A percentile compares a stretch with the other conserved stretches of the same genome.
phyloP scores from a whole-genome alignment of 495 filamentous ascomycete genomes.

The Neurospora sp. region DNA sequence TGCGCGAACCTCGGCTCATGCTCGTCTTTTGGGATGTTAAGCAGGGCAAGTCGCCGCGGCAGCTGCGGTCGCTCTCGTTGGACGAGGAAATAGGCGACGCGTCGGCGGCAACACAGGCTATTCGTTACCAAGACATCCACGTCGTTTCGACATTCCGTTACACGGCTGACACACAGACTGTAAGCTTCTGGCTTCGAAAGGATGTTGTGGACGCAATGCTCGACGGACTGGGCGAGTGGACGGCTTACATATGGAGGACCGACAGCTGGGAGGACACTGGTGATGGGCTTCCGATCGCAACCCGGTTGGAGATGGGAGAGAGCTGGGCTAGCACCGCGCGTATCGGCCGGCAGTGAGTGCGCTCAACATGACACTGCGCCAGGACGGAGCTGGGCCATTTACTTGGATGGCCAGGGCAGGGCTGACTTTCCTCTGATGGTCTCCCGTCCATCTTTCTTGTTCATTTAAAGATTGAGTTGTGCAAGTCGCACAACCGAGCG shows the following conservation, averaged over 20 bases:
- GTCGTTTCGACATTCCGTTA: conserved; percentile 18
- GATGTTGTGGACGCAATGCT: conserved; percentile 17
- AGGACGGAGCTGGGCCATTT: neutral
- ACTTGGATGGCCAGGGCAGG: neutral
- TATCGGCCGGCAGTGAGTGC: neutral
- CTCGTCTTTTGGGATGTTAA: conserved; percentile 20
- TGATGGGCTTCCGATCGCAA: neutral
- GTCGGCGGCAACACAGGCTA: conserved; percentile 1
- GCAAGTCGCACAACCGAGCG: neutral
- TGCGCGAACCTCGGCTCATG: conserved; percentile 15
- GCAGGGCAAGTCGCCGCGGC: neutral
- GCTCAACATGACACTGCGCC: neutral
- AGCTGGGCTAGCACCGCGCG: neutral
- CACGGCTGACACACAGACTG: conserved; percentile 7
- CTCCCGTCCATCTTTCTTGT: neutral
- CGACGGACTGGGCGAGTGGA: conserved; percentile 12
- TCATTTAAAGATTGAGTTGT: neutral
- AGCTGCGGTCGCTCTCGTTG: conserved; percentile 4
- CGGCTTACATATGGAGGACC: conserved; percentile 14
- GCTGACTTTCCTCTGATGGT: neutral
- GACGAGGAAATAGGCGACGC: conserved; percentile 10
- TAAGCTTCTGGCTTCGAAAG: conserved; percentile 20
- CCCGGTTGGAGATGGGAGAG: neutral
- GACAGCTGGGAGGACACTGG: conserved; percentile 1
- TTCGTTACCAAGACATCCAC: conserved; percentile 12